Percentiles rank a stretch among this genome's conserved stretches.
Evolutionary conservation across 164 flowering plant genomes (phyloP).

Genomic region (Akebia trifoliata): DNA sequence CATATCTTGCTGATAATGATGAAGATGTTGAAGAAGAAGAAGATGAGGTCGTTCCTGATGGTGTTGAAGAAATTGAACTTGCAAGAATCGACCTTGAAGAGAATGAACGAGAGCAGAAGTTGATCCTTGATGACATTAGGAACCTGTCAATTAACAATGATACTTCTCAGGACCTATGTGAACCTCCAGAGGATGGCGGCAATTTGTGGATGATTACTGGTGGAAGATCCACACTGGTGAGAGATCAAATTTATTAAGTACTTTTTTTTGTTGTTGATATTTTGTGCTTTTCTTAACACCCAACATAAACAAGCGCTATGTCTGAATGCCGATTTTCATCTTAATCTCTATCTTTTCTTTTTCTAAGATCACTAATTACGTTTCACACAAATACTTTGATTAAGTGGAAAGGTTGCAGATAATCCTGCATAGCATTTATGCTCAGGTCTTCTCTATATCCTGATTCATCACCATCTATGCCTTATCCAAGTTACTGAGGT

Average conservation of each 20-base stretch:
- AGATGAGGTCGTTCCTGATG: conserved; percentile 98
- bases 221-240: conserved; percentile 67
- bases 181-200: conserved; percentile 39
- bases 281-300: neutral
- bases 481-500: no score
- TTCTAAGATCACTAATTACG: neutral
- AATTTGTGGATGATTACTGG: conserved; percentile 77
- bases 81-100: conserved; percentile 82
- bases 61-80: conserved; percentile 96
- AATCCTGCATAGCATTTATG: neutral
- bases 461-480: no score
- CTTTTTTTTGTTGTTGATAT: neutral
- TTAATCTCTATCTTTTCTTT: no score
- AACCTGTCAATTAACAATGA: conserved; percentile 51
- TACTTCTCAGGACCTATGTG: conserved; percentile 32
- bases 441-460: no score
- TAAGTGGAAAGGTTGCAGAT: neutral
- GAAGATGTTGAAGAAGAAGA: conserved; percentile 97
- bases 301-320: no score
- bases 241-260: conserved; percentile 18
- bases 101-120: conserved; percentile 61
- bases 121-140: conserved; percentile 74
- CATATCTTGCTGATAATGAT: conserved; percentile 78
- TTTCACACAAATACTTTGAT: neutral
- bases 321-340: no score